These are phyloP conservation scores for Pleurotus djamor DNA, from an alignment of 768 basidiomycete species.

Conservation along the genomic window DNA sequence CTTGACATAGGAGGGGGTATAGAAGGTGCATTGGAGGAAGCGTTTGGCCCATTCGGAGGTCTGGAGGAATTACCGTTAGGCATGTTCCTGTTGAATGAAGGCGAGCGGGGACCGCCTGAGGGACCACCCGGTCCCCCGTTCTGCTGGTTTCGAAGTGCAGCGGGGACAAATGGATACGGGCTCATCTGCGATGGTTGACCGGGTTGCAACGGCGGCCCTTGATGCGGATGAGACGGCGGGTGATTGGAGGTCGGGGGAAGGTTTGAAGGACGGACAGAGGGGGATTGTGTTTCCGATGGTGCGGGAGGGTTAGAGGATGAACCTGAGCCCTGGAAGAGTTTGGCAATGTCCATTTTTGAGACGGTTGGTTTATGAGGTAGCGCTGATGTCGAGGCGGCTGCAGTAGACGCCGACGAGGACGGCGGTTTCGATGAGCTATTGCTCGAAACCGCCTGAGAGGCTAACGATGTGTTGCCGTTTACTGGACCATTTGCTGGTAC, in stretches of 20 bases:
- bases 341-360: constrained; percentile 52
- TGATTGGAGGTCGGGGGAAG: constrained; percentile 41
- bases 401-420: constrained; percentile 26
- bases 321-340: constrained; percentile 55
- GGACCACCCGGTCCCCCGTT: constrained; percentile 42
- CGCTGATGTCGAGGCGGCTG: constrained; percentile 23
- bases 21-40: constrained; percentile 37
- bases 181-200: constrained; percentile 42
- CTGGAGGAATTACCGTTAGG: constrained; percentile 60
- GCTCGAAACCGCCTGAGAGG: constrained; percentile 33
- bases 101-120: constrained; percentile 58
- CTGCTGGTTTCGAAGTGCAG: constrained; percentile 41
- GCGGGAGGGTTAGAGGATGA: constrained; percentile 46
- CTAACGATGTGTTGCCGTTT: constrained; percentile 55
- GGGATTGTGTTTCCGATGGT: constrained; percentile 56
- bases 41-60: constrained; percentile 56
- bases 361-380: constrained; percentile 22
- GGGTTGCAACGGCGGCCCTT: constrained; percentile 28
- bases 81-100: constrained; percentile 59
- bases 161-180: constrained; percentile 47
- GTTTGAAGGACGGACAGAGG: constrained; percentile 49
- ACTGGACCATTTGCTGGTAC: constrained; percentile 62
- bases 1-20: constrained; percentile 58
- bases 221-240: constrained; percentile 30
- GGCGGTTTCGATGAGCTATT: constrained; percentile 31